phyloP scores from a whole-genome alignment of 768 basidiomycete genomes.

The Postia placenta region DNA sequence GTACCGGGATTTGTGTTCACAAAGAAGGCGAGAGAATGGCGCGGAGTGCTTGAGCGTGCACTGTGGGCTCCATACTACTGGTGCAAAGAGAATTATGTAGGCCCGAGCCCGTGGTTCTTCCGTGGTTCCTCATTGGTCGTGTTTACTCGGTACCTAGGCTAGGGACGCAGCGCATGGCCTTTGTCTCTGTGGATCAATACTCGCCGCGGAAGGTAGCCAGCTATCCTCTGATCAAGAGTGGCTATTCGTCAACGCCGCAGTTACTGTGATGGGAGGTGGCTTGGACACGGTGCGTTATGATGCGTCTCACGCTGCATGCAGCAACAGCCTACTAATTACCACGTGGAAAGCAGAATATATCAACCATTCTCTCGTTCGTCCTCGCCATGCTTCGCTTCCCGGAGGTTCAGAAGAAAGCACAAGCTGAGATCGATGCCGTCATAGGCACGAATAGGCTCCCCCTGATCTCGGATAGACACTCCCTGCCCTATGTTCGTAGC shows the following conservation, averaged over 20 bases:
- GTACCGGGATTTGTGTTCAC: background rate
- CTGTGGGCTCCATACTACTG: conserved; percentile 25
- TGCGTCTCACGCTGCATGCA: too few relatives aligned
- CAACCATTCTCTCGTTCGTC: background rate
- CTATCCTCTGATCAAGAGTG: background rate
- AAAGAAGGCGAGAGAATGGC: background rate
- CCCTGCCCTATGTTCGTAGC: conserved; percentile 48
- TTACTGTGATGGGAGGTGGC: background rate
- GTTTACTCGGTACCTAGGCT: conserved; percentile 46
- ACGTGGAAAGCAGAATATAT: background rate
- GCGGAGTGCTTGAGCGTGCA: background rate
- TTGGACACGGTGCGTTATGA: conserved; percentile 5
- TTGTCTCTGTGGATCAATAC: conserved; percentile 13
- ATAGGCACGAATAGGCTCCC: conserved; percentile 51
- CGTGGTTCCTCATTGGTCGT: background rate
- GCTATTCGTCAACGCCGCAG: background rate
- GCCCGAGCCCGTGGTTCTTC: background rate
- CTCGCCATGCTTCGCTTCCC: conserved; percentile 5
- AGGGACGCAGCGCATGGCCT: conserved; percentile 50
- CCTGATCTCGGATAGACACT: conserved; percentile 40
- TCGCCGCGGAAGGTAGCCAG: too few relatives aligned
- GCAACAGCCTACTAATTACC: too few relatives aligned
- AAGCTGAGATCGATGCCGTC: conserved; percentile 54
- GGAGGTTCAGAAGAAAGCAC: conserved; percentile 35
- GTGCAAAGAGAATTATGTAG: background rate